Evolutionary conservation across 179 eudicot species (phyloP).

Genomic region (Vitellaria paradoxa): DNA sequence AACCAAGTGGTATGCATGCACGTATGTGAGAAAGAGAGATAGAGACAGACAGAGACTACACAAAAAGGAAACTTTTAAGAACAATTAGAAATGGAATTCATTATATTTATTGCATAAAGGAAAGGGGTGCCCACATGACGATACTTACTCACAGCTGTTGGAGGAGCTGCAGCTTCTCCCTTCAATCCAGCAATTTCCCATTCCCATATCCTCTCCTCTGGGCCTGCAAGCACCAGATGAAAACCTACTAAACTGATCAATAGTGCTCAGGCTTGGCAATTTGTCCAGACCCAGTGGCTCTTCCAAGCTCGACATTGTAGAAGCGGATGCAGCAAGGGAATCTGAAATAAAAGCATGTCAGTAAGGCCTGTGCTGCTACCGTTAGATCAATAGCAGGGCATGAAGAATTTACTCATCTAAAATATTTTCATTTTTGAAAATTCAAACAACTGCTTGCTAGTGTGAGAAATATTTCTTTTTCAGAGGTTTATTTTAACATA

Average conservation of each 20-base stretch:
- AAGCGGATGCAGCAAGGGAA: conserved; percentile 18
- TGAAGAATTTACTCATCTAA: conserved; percentile 4
- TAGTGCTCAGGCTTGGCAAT: conserved; percentile 67
- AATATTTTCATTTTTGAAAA: neutral
- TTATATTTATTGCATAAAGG: too few species aligned
- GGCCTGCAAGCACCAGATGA: conserved; percentile 80
- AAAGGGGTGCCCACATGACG: neutral
- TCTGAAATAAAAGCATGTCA: conserved; percentile 7
- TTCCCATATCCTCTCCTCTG: conserved; percentile 55
- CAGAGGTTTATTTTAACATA: neutral
- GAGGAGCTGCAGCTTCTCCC: conserved; percentile 83
- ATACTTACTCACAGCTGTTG: conserved; percentile 71
- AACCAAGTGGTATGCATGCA: neutral
- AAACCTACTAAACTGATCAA: conserved; percentile 67
- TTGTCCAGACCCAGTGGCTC: conserved; percentile 86
- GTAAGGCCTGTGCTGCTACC: conserved; percentile 10
- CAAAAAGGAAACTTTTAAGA: neutral
- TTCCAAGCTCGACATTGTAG: conserved; percentile 90
- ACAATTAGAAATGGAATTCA: neutral
- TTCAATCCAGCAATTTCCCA: conserved; percentile 86
- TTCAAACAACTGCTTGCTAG: conserved; percentile 5
- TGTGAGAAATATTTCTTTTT: neutral
- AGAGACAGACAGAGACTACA: neutral
- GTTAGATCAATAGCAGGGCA: neutral
- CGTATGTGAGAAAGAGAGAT: neutral